Evolutionary conservation across 2,329 filamentous ascomycete species (phyloP), one percentile per base, ranked within the genome.

Genomic region (Botrytis pseudocinerea): DNA sequence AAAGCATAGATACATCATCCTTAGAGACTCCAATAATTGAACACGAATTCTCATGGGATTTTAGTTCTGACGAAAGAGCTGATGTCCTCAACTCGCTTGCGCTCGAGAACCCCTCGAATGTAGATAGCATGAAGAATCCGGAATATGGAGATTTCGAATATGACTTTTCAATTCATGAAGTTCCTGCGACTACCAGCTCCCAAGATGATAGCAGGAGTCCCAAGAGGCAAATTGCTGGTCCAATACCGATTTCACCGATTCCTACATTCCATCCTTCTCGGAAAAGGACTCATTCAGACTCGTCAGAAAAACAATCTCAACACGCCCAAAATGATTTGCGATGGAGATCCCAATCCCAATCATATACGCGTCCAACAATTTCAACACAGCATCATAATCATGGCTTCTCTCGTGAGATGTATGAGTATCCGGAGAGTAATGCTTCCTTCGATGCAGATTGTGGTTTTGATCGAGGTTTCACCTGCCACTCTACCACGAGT

Each of bases 91-190:
- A 20, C 7, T 51, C 44, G 22, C 7, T 12, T 12, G 44, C 12
- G 1, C 44, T n/a, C 18, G 63, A 51, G 16, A 14, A 59, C 12
- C 7, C 59, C 7, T 62, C 48, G 2, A 38, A 42, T 51, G 40
- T 16, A 28, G 40, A 46, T 62, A 35, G 28, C 32, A 38, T 46
- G 32, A 14, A 62, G n/a, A 25, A 62, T n/a, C 35, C 54, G 1
- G 54, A n/a, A 25, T 70, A 70, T 22, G 54, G 38, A 44, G 68
- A 62, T 35, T 44, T 28, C 16, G 68, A 61, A 28, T 38, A 48
- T 38, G 68, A 61, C 28, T 62, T 42, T 38, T 61, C 68, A n/a
- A n/a, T 70, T 46, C 54, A 62, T 70, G 68, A 62, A n/a, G 14
- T 38, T n/a, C 22, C 32, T n/a, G 7, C 32, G 8, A 10, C 63